Base-by-base conservation (phyloP, 2,329 filamentous ascomycete species). In the Ophiosphaerella narmari region DNA sequence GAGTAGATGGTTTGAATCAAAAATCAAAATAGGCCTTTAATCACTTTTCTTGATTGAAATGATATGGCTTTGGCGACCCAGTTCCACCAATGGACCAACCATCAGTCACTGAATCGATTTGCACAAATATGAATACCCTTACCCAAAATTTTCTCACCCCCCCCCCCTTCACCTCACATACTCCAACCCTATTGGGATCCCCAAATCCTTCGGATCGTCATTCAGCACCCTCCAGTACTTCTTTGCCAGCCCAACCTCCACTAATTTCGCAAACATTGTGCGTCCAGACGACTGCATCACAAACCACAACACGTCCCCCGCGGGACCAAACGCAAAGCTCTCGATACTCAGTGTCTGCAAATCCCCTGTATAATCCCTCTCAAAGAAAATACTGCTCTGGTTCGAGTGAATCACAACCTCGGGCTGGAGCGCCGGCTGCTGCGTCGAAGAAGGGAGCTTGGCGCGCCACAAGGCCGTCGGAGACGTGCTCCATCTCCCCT, bases 151-250 rank as follows among this genome's bases (percentile, higher is more conserved):
- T 41, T 16, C 12, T 2, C 39, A 16, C 16, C 16, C 3, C 16
- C 16, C 3, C 16, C 14, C 24, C 3, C 21, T 3, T 8, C 9
- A 24, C 38, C 16, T 21, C 34, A 54, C 33, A 46, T 52, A 50
- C 21, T 52, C 55, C 23, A 60, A 34, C 1, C 55, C 54, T 24
- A 60, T 42, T 3, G 54, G 54, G 2, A 58, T 29, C 11, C 57
- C 54, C 7, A 57, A 5, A 9, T 52, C 52, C 9, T 12, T 24
- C 5, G 48, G 42, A 14, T 50, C 32, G 9, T 37, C n/a, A 24
- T 43, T 55, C 34, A 58, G 24, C 9, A 60, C 44, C 29, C 48
- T 36, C 5, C 54, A 45, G 12, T 43, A 44, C 3, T 50, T 52
- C 7, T 41, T 35, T 3, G 33, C 40, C 49, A 45, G 43, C 11